Base-by-base conservation (phyloP, 108 stramenopile genomes). In the Heterococcus sp. region DNA sequence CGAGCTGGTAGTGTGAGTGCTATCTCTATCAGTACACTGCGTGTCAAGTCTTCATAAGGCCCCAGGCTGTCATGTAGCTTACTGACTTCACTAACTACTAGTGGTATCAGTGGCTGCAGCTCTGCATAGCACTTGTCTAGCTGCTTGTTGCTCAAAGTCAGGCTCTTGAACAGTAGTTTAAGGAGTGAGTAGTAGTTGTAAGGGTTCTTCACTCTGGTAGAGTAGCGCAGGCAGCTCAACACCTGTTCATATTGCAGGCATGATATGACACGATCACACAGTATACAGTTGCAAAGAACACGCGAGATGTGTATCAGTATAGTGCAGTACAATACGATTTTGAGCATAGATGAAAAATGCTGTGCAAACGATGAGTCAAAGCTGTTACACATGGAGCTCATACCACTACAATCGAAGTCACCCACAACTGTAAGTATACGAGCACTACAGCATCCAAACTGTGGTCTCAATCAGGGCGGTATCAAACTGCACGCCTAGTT, bases 1-100 rank as follows among this genome's bases (percentile, higher is more conserved):
- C 94, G 79, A 14, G 94, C 92, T 35, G 97, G 97, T 33, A 96
- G 91, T 11, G 94, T 96, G 74, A 98, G 85, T 65, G 90, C 89
- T 1, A 98, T 83, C 82, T 96, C 95, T 32, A 95, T 88, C 27
- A 94, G 89, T 5, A 90, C 90, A 68, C 91, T 82, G 35, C 82
- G 75, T 64, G 82, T 75, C 21, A 33, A 32, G 0, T 38, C 37
- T 35, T 87, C 85, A 33, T 81, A 73, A 35, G 85, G 38, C 46
- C n/a, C n/a, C n/a, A n/a, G n/a, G 63, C 73, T 37, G 64, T 74
- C 36, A 38, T 87, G 78, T 1, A 87, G 81, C 80, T 80, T 76
- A 64, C 73, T 76, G 37, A 87, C 79, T 37, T 69, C 71, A 36
- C 74, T 75, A 32, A 83, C 74, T 3, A 83, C 69, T n/a, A 75